Evolutionary conservation across 1,284 basidiomycete genomes (phyloP), one percentile per base, ranked within the genome.

Genomic region (Ceratobasidium sp.): DNA sequence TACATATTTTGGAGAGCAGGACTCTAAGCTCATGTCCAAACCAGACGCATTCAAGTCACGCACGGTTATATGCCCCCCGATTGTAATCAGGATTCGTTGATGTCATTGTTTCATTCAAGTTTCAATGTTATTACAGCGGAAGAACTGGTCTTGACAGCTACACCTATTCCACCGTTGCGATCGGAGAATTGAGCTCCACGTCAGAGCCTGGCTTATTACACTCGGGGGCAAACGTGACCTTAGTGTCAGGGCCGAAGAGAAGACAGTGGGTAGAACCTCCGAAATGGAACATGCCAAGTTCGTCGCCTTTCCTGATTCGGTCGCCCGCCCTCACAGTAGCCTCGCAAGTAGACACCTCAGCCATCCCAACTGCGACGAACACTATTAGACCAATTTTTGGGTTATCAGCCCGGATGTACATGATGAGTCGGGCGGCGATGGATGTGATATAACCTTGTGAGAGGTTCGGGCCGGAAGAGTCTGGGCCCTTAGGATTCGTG

Each of bases 291-390:
- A 73, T 78, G 18, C 77, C 77, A 20, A 64, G n/a, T 28, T 72
- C 60, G 10, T 78, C 69, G 9, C 77, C 77, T 56, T 78, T 78
- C 46, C 28, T 66, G 39, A 78, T 20, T 73, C 18, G 42, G 28
- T 85, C 79, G 6, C 84, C 85, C 42, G 80, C 83, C 78, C 84
- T 84, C 44, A 86, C 84, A 0, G 83, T 84, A 33, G 83, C 84
- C 56, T 87, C 86, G 73, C 87, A 89, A 7, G 89, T 90, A n/a
- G 90, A 90, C 0, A 91, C 86, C 82, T 91, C 90, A 0, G 84
- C 85, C 89, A 91, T 90, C 0, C 90, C 90, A 28, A 91, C 85
- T 0, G 83, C 88, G 10, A 90, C 84, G 81, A 91, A 88, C 63
- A 86, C 86, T 82, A 89, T 85, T 77, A 89, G 80, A 0, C 90